Evolutionary conservation across 2,329 filamentous ascomycete genomes (phyloP).

Genomic region (Beauveria asiatica): DNA sequence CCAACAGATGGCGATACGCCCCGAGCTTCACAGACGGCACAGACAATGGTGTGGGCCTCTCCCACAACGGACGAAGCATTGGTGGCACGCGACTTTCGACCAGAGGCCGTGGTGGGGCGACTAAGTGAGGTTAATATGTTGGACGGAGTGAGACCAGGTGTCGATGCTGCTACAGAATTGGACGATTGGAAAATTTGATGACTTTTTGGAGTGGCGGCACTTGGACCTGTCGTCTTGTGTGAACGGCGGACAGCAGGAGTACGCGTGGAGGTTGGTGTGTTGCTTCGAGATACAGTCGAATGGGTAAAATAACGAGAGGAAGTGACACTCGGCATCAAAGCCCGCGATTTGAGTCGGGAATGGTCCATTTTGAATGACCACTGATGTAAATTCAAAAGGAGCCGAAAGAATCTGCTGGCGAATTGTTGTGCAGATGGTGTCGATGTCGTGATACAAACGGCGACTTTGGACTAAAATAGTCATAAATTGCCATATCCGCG

Average conservation of each 20-base stretch:
- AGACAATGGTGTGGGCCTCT: conserved; percentile 66
- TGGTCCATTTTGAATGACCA: neutral
- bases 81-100: conserved; percentile 35
- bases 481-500: too few relatives aligned
- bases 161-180: neutral
- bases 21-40: conserved; percentile 80
- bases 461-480: neutral
- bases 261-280: neutral
- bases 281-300: neutral
- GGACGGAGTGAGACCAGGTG: conserved; percentile 11
- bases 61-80: conserved; percentile 30
- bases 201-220: neutral
- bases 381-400: neutral
- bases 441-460: neutral
- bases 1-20: conserved; percentile 78
- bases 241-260: neutral
- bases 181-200: neutral
- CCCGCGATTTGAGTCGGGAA: neutral
- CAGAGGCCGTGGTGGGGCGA: conserved; percentile 32
- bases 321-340: neutral
- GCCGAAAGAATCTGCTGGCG: neutral
- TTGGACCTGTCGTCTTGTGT: neutral
- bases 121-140: conserved; percentile 17
- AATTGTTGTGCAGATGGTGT: neutral
- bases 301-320: conserved; percentile 3